phyloP scores from a whole-genome alignment of 2,329 filamentous ascomycete genomes.

The Drechslera avenae region DNA sequence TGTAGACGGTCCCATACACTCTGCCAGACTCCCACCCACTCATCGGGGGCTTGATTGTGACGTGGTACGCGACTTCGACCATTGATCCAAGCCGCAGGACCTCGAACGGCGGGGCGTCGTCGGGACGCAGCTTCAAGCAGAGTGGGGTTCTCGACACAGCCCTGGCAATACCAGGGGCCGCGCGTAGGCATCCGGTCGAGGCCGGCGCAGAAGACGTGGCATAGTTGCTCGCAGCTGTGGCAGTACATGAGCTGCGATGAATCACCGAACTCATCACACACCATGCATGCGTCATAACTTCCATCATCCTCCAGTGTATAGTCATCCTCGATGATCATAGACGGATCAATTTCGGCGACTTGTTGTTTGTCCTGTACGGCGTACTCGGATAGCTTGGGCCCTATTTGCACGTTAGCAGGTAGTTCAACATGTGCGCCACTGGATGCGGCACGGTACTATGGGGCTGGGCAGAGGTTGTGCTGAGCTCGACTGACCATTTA shows the following conservation, averaged over 20 bases:
- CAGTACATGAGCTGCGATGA: conserved; percentile 87
- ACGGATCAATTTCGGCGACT: conserved; percentile 85
- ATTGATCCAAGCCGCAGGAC: conserved; percentile 41
- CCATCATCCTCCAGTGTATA: conserved; percentile 58
- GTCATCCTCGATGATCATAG: conserved; percentile 74
- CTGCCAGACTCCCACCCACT: conserved; percentile 82
- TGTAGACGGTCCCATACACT: conserved; percentile 81
- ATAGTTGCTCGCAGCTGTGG: conserved; percentile 86
- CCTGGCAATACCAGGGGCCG: conserved; percentile 89
- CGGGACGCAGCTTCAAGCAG: conserved; percentile 46
- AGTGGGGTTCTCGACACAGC: conserved; percentile 62
- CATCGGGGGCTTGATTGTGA: conserved; percentile 40
- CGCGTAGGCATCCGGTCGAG: conserved; percentile 72
- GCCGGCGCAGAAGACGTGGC: conserved; percentile 90
- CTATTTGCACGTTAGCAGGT: conserved; percentile 45
- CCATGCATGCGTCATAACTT: conserved; percentile 70
- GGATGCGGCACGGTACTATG: conserved; percentile 8
- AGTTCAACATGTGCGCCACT: conserved; percentile 1
- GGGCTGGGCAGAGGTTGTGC: conserved; percentile 23
- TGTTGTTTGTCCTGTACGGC: conserved; percentile 82
- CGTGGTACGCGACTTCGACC: conserved; percentile 38
- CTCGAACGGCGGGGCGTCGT: conserved; percentile 29
- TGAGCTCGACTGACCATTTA: conserved; percentile 41
- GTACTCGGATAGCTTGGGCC: conserved; percentile 63
- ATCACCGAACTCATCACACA: conserved; percentile 81